Percentiles rank a stretch among this genome's conserved stretches.
Conservation (phyloP, 2,329 filamentous ascomycete genomes). For the Chaetomium strumarium region DNA sequence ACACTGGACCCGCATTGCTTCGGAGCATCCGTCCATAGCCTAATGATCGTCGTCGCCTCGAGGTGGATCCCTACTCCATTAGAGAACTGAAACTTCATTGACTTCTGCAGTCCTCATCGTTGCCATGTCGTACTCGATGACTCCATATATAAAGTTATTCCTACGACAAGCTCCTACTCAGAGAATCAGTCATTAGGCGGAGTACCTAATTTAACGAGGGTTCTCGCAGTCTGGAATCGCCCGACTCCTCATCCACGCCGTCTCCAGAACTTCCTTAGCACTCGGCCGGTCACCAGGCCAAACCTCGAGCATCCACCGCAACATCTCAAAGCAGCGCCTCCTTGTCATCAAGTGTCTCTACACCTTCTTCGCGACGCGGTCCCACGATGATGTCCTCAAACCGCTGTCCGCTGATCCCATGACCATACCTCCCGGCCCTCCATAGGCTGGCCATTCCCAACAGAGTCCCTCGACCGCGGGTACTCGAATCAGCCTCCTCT, state of each 20-base stretch:
- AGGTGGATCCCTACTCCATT: no score
- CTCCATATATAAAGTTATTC: no score
- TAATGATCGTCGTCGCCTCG: no score
- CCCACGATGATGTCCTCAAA: constrained; percentile 29
- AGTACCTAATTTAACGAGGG: no score
- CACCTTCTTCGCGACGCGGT: constrained; percentile 19
- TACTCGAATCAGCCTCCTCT: no score
- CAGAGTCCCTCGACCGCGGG: constrained; percentile 12
- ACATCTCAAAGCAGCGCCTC: constrained; percentile 15
- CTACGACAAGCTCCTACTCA: no score
- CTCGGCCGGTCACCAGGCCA: constrained; percentile 15
- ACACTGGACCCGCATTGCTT: no score
- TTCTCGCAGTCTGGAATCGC: constrained; percentile 3
- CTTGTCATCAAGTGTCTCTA: constrained; percentile 6
- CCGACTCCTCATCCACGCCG: constrained; percentile 19
- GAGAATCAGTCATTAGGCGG: no score
- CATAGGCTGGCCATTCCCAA: constrained; percentile 5
- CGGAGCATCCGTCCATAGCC: no score
- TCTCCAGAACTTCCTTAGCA: constrained; percentile 15
- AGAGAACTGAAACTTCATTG: no score
- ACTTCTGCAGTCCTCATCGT: no score
- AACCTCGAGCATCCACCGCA: constrained; percentile 17
- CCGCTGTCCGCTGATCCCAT: constrained; percentile 28
- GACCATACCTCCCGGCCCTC: constrained; percentile 21
- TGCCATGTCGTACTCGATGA: no score